Percentiles rank a stretch among this genome's conserved stretches.
Conservation (phyloP, 1,284 basidiomycete genomes). For the Trametes sp. region DNA sequence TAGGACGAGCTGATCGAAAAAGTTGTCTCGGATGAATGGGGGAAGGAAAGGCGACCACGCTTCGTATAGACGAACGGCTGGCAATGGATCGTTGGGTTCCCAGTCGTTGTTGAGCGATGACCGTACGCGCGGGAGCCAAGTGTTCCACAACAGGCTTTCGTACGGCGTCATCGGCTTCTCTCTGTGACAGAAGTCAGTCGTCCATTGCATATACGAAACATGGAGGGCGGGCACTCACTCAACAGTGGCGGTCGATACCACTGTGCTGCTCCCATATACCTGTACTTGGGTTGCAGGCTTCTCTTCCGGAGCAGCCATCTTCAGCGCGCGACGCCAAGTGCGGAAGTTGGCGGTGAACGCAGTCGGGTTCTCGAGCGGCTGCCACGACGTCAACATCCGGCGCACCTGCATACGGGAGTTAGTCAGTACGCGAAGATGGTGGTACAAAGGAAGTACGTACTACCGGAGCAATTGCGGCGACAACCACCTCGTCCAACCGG, state of each 20-base stretch:
- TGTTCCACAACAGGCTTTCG: constrained; percentile 92
- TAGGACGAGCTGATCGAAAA: constrained; percentile 93
- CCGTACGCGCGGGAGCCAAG: constrained; percentile 95
- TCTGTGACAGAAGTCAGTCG: constrained; percentile 37
- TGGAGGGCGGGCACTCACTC: constrained; percentile 43
- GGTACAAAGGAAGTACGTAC: constrained; percentile 48
- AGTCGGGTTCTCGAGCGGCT: constrained; percentile 73
- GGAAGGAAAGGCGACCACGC: constrained; percentile 90
- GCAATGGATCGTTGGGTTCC: constrained; percentile 76
- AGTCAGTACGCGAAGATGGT: background rate
- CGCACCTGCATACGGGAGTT: constrained; percentile 53
- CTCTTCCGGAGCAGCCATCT: constrained; percentile 56
- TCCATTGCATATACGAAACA: too few relatives aligned
- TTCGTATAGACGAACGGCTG: constrained; percentile 86
- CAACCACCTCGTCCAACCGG: constrained; percentile 88
- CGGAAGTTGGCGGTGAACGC: constrained; percentile 70
- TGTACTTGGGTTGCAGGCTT: constrained; percentile 57
- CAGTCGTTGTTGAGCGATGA: constrained; percentile 94
- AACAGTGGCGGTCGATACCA: constrained; percentile 42
- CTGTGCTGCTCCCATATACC: constrained; percentile 58
- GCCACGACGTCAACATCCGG: constrained; percentile 72
- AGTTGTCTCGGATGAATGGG: constrained; percentile 91
- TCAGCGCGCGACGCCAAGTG: constrained; percentile 73
- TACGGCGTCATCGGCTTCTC: constrained; percentile 91
- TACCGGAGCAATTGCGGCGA: constrained; percentile 87